Percentiles rank a stretch among this genome's conserved stretches.
These are phyloP conservation scores for Cardamine resedifolia DNA, from an alignment of 345 rosid species.

Conservation along the genomic window DNA sequence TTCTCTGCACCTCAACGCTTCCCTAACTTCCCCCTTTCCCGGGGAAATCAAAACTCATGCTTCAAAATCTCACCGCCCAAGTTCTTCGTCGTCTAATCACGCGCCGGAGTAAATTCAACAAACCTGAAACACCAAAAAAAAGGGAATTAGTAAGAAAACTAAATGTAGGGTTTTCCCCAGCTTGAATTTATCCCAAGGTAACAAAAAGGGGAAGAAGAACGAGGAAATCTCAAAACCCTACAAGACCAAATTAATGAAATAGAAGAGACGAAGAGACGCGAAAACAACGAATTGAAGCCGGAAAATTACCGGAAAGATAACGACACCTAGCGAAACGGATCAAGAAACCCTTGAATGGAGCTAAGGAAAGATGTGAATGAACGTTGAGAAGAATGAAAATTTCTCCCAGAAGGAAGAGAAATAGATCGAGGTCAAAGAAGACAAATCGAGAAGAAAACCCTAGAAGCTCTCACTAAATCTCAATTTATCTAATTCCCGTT, in stretches of 20 bases:
- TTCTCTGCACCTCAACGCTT: constrained; percentile 32
- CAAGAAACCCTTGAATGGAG: constrained; percentile 40
- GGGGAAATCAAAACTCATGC: constrained; percentile 88
- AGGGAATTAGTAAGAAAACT: constrained; percentile 34
- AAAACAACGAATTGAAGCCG: constrained; percentile 16
- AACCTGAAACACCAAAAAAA: constrained; percentile 43
- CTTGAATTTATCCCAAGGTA: neutral
- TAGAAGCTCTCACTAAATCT: constrained; percentile 40
- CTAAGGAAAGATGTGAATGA: constrained; percentile 30
- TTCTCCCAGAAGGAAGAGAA: constrained; percentile 4
- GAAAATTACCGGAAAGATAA: neutral
- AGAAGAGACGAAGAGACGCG: constrained; percentile 4
- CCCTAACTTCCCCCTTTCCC: constrained; percentile 66
- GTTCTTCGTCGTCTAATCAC: constrained; percentile 6
- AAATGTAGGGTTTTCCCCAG: constrained; percentile 57
- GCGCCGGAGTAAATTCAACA: constrained; percentile 34
- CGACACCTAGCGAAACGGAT: constrained; percentile 51
- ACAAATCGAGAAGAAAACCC: constrained; percentile 34
- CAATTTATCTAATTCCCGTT: constrained; percentile 31
- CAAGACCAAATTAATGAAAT: constrained; percentile 22
- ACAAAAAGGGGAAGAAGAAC: constrained; percentile 7
- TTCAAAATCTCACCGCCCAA: constrained; percentile 42
- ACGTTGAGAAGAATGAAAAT: constrained; percentile 6
- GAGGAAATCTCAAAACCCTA: constrained; percentile 40
- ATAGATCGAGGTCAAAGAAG: constrained; percentile 48